Evolutionary conservation across 2,329 filamentous ascomycete species (phyloP), one percentile per base, ranked within the genome.

Genomic region (Bertia moriformis): DNA sequence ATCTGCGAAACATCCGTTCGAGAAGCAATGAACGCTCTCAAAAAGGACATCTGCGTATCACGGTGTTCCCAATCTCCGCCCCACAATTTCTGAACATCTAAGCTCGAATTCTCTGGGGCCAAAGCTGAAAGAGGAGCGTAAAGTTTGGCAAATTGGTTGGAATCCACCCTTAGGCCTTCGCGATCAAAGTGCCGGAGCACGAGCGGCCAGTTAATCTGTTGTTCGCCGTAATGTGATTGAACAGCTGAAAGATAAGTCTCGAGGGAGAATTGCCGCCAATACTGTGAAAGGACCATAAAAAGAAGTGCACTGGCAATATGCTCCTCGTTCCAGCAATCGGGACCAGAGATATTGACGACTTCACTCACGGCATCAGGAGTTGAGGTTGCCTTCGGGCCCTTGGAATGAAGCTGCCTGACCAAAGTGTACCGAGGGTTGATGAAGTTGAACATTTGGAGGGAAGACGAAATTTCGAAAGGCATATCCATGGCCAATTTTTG

Each of bases 1-100:
- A 96, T 91, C 78, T 82, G 3, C 85, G 82, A 54, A 96, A 87
- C 18, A 94, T 69, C 49, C 88, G 74, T 19, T 84, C 73, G 0
- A 80, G 71, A 12, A 72, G 73, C 41, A 88, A 71, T 3, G 54
- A 89, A 95, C 14, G 87, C 87, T 45, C 82, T 81, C 40, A 96
- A 74, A 54, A 96, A 95, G n/a, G 88, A 93, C 24, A 98, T 65
- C 46, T 96, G 89, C 0, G 91, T 85, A 44, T 93, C 78, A 13
- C 82, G 73, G 47, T 93, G 75, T 44, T 80, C 76, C 89, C 93
- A 98, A 44, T 74, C 50, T 4, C 88, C 88, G 42, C 88, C 88
- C 88, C 91, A 96, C 17, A 98, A 65, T 29, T 70, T 71, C 55
- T 95, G 87, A 35, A 98, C 81, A 53, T 95, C 85, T 48, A 96